Evolutionary conservation across 208 protist species (phyloP).

Genomic region (Trichomonas tenax): DNA sequence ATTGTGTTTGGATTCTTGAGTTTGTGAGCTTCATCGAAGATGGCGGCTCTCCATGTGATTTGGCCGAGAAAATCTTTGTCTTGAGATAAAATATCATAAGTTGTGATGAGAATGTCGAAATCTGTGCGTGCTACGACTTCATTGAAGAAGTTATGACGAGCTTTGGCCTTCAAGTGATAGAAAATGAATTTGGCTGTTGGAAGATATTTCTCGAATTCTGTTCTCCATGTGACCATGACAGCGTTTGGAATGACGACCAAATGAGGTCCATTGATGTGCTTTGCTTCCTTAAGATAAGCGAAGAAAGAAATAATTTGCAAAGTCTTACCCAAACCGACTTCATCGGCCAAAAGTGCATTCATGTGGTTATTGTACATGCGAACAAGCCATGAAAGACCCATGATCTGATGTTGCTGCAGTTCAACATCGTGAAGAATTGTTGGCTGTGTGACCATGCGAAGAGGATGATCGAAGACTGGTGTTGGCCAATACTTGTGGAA

Average conservation of each 20-base stretch:
- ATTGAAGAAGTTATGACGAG: slow-evolving; percentile 21
- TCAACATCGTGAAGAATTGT: neutral
- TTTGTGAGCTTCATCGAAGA: neutral
- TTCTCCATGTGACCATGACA: slow-evolving; percentile 51
- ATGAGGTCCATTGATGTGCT: slow-evolving; percentile 49
- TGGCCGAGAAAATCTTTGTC: neutral
- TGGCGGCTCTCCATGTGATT: neutral
- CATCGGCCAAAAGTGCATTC: slow-evolving; percentile 63
- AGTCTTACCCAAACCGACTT: slow-evolving; percentile 65
- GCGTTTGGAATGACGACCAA: slow-evolving; percentile 57
- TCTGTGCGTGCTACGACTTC: neutral
- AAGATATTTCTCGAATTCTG: slow-evolving; percentile 54
- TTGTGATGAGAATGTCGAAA: neutral
- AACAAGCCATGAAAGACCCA: slow-evolving; percentile 64
- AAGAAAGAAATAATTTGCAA: slow-evolving; percentile 33
- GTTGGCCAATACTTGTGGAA: neutral
- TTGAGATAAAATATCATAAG: neutral
- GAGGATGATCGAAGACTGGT: neutral
- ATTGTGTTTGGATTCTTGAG: neutral
- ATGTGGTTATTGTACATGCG: slow-evolving; percentile 42
- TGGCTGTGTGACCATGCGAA: neutral
- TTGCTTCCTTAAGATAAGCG: slow-evolving; percentile 3
- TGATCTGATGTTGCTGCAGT: slow-evolving; percentile 61
- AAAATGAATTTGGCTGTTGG: slow-evolving; percentile 50
- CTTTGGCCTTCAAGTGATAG: slow-evolving; percentile 41